Evolutionary conservation across 106 monocot genomes (phyloP).

Genomic region (Chionographis japonica): DNA sequence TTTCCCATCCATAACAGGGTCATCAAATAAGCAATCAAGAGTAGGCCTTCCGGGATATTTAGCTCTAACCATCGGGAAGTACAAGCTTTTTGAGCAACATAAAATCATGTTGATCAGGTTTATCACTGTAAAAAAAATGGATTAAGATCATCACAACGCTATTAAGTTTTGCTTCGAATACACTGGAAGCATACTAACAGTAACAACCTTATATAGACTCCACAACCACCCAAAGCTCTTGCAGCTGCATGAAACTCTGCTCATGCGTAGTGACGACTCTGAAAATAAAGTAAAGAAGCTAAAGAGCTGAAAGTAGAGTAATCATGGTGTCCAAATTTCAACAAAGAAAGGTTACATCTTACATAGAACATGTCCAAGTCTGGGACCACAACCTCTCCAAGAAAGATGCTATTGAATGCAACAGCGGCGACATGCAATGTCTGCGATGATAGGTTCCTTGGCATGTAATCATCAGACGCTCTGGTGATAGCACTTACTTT

Average conservation of each 20-base stretch:
- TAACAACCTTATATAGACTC: constrained; percentile 37
- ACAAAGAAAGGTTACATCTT: constrained; percentile 7
- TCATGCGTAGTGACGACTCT: constrained; percentile 39
- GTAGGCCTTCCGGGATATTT: constrained; percentile 49
- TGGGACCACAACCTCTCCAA: constrained; percentile 44
- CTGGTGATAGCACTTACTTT: constrained; percentile 43
- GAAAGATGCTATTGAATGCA: constrained; percentile 44
- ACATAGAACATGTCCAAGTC: constrained; percentile 69
- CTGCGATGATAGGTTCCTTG: constrained; percentile 27
- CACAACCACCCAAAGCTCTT: constrained; percentile 49
- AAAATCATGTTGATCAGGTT: constrained; percentile 41
- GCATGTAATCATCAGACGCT: constrained; percentile 48
- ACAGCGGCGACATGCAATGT: constrained; percentile 42
- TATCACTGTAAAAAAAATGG: constrained; percentile 28
- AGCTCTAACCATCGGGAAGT: constrained; percentile 43
- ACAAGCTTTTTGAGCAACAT: constrained; percentile 40
- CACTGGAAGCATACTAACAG: not conserved
- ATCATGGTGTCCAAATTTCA: not conserved
- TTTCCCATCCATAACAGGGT: constrained; percentile 43
- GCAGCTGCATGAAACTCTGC: constrained; percentile 53
- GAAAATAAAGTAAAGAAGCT: constrained; percentile 9
- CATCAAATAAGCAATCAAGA: constrained; percentile 39
- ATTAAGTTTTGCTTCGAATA: not conserved
- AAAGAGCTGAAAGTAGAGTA: not conserved
- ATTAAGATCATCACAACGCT: not conserved